Percentiles rank a stretch among this genome's conserved stretches.
These are phyloP conservation scores for Gaillardinia entomophila DNA, from an alignment of 805 yeast species.

Conservation along the genomic window DNA sequence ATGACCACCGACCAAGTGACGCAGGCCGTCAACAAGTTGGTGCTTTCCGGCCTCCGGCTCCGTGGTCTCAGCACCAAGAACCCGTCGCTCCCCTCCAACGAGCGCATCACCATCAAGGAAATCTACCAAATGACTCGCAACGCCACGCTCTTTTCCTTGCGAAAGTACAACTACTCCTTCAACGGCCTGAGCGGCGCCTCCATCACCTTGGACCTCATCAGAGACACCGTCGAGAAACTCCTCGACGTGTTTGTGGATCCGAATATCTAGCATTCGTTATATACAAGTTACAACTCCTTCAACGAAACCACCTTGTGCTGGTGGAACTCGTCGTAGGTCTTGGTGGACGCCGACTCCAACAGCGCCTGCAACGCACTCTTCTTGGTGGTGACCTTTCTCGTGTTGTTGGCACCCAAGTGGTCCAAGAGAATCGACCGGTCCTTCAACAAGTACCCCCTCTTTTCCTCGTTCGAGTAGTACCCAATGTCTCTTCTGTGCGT, in stretches of 20 bases:
- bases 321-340: constrained; percentile 7
- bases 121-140: constrained; percentile 36
- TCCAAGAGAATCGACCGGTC: constrained; percentile 35
- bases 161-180: constrained; percentile 30
- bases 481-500: constrained; percentile 73
- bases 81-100: constrained; percentile 17
- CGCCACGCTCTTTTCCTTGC: constrained; percentile 31
- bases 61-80: constrained; percentile 28
- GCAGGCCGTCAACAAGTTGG: constrained; percentile 26
- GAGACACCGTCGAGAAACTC: constrained; percentile 34
- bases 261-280: constrained; percentile 6
- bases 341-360: constrained; percentile 25
- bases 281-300: constrained; percentile 3
- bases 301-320: constrained; percentile 6
- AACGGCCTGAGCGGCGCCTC: constrained; percentile 8
- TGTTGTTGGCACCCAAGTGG: constrained; percentile 17
- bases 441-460: constrained; percentile 67
- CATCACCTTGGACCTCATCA: constrained; percentile 24
- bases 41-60: constrained; percentile 36
- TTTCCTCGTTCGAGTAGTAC: constrained; percentile 64
- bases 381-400: constrained; percentile 18
- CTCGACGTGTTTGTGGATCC: constrained; percentile 32
- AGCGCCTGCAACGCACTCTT: constrained; percentile 31
- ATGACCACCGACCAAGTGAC: constrained; percentile 25
- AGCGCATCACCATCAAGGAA: constrained; percentile 32